Evolutionary conservation across 208 protist genomes (phyloP).

Genomic region (Trypanosoma conorhini): DNA sequence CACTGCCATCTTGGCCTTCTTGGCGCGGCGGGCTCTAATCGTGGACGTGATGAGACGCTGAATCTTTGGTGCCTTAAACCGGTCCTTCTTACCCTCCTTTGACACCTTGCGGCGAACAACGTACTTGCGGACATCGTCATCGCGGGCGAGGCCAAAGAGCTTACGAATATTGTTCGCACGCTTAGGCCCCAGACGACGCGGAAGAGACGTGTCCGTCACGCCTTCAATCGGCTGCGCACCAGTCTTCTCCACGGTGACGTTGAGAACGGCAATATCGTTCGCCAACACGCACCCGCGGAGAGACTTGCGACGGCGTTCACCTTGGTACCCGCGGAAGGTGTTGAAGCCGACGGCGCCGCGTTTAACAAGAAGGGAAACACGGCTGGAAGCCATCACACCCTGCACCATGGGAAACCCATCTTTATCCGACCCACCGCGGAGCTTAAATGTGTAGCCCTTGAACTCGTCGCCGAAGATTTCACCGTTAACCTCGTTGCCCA

Average conservation of each 20-base stretch:
- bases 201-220: slow-evolving; percentile 96
- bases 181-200: slow-evolving; percentile 99
- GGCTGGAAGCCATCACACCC: slow-evolving; percentile 96
- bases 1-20: slow-evolving; percentile 66
- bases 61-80: slow-evolving; percentile 99
- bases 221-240: slow-evolving; percentile 96
- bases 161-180: slow-evolving; percentile 99
- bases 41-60: slow-evolving; percentile 98
- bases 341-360: slow-evolving; percentile 92
- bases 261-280: slow-evolving; percentile 96
- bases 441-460: slow-evolving; percentile 98
- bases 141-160: slow-evolving; percentile 97
- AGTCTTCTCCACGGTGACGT: slow-evolving; percentile 97
- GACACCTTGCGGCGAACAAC: slow-evolving; percentile 96
- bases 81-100: slow-evolving; percentile 95
- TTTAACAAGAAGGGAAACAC: slow-evolving; percentile 98
- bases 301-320: slow-evolving; percentile 98
- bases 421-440: slow-evolving; percentile 99
- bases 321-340: slow-evolving; percentile 90
- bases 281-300: slow-evolving; percentile 99
- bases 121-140: slow-evolving; percentile 98
- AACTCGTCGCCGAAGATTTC: slow-evolving; percentile 29
- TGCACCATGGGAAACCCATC: slow-evolving; percentile 99
- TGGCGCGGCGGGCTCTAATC: slow-evolving; percentile 74
- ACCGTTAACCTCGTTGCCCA: slow-evolving; percentile 47